Percentiles rank a stretch among this genome's conserved stretches.
Evolutionary conservation across 163 green algal species (phyloP).

Genomic region (Picocystis sp.): DNA sequence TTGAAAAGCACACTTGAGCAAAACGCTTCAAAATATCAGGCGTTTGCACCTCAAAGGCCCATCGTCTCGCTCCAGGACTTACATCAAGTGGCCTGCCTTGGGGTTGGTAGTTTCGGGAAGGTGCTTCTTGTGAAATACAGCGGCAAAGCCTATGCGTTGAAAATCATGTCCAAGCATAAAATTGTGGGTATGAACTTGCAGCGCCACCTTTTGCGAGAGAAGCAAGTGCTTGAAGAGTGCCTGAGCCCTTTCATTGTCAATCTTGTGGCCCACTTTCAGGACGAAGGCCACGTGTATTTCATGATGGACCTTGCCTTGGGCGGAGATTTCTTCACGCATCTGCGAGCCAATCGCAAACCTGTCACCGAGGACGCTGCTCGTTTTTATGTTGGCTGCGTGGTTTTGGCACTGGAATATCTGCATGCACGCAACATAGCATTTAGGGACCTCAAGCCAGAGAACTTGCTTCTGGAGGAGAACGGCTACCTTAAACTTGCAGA

Average conservation of each 20-base stretch:
- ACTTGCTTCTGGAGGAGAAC: constrained; percentile 73
- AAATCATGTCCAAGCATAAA: constrained; percentile 64
- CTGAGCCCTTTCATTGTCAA: constrained; percentile 61
- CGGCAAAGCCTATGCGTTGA: constrained; percentile 54
- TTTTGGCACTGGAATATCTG: constrained; percentile 86
- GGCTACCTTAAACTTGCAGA: constrained; percentile 90
- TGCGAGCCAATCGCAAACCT: constrained; percentile 16
- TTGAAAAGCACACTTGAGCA: constrained; percentile 29
- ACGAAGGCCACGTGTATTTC: constrained; percentile 67
- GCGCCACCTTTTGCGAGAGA: constrained; percentile 52
- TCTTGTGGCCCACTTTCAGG: constrained; percentile 47
- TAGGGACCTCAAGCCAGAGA: constrained; percentile 95
- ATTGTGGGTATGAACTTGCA: constrained; percentile 60
- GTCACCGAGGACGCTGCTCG: constrained; percentile 39
- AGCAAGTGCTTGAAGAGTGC: constrained; percentile 40
- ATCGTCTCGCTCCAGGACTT: constrained; percentile 36
- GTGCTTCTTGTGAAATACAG: constrained; percentile 45
- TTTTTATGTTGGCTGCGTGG: constrained; percentile 81
- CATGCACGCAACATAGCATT: constrained; percentile 86
- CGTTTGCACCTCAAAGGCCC: constrained; percentile 35
- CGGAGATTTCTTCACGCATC: constrained; percentile 80
- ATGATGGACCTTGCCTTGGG: constrained; percentile 74
- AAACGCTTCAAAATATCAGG: constrained; percentile 23
- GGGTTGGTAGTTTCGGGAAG: constrained; percentile 63
- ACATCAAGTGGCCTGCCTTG: constrained; percentile 46